phyloP scores from a whole-genome alignment of 495 filamentous ascomycete genomes.

The Hyaloscypha variabilis region DNA sequence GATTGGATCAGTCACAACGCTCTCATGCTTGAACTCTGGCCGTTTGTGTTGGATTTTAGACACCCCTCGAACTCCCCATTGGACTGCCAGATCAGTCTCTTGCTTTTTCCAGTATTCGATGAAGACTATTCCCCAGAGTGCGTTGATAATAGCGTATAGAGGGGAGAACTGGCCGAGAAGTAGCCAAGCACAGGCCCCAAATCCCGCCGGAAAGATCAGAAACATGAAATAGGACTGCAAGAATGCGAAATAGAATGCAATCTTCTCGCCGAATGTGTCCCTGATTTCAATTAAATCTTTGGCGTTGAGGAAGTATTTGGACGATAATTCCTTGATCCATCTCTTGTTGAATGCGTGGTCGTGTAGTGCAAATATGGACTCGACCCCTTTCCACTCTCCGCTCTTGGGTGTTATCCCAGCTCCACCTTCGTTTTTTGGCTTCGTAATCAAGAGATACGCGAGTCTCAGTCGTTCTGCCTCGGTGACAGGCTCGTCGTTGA shows the following conservation, averaged over 20 bases:
- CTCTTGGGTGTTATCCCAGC: slow-evolving; percentile 84
- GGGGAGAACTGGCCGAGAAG: slow-evolving; percentile 83
- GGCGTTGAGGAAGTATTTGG: slow-evolving; percentile 74
- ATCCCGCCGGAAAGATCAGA: slow-evolving; percentile 78
- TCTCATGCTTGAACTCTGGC: slow-evolving; percentile 78
- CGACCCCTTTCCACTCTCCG: slow-evolving; percentile 84
- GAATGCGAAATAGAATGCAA: slow-evolving; percentile 97
- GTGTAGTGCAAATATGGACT: slow-evolving; percentile 85
- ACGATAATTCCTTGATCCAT: slow-evolving; percentile 90
- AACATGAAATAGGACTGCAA: slow-evolving; percentile 91
- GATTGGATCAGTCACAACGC: slow-evolving; percentile 72
- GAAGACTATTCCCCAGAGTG: slow-evolving; percentile 87
- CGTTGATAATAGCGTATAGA: slow-evolving; percentile 79
- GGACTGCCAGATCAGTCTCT: slow-evolving; percentile 85
- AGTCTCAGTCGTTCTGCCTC: slow-evolving; percentile 89
- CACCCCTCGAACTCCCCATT: slow-evolving; percentile 90
- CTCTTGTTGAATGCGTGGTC: slow-evolving; percentile 83
- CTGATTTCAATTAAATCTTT: slow-evolving; percentile 83
- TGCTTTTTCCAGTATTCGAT: slow-evolving; percentile 97
- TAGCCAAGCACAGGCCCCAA: slow-evolving; percentile 82
- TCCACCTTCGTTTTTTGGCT: slow-evolving; percentile 78
- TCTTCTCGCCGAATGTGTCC: slow-evolving; percentile 89
- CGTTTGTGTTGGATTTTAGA: slow-evolving; percentile 78
- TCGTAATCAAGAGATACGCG: slow-evolving; percentile 84
- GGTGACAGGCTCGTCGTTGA: slow-evolving; percentile 70